These are phyloP conservation scores for Thraustochytrium sp. DNA, from an alignment of 352 stramenopile genomes.

Conservation along the genomic window DNA sequence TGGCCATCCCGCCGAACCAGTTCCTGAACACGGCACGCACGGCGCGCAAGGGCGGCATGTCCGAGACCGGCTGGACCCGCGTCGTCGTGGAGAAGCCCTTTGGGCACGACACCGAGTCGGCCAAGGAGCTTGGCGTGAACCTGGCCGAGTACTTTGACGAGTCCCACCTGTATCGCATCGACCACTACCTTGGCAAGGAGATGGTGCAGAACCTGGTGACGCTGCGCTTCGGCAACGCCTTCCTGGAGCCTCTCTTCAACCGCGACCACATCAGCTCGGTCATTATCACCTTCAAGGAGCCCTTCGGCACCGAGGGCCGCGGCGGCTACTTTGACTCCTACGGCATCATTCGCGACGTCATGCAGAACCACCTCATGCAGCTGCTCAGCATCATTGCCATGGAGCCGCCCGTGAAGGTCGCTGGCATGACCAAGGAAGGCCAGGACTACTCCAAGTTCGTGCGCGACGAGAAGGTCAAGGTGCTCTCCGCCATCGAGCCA, in stretches of 20 bases:
- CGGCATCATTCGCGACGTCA: constrained; percentile 98
- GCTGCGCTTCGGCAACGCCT: constrained; percentile 91
- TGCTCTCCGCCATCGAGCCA: constrained; percentile 88
- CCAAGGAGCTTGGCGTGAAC: constrained; percentile 77
- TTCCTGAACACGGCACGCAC: neutral
- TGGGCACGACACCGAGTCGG: constrained; percentile 86
- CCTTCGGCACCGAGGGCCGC: constrained; percentile 90
- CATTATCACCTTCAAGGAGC: constrained; percentile 94
- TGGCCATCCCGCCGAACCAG: constrained; percentile 10
- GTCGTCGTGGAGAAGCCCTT: constrained; percentile 99
- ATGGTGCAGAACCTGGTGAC: constrained; percentile 97
- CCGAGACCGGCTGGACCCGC: constrained; percentile 75
- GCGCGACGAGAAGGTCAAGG: constrained; percentile 92
- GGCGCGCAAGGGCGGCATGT: constrained; percentile 15
- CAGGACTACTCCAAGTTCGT: constrained; percentile 57
- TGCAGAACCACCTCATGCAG: constrained; percentile 98
- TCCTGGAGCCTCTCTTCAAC: constrained; percentile 96
- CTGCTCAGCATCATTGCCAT: constrained; percentile 93
- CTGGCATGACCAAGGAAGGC: constrained; percentile 50
- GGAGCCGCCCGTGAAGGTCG: constrained; percentile 74
- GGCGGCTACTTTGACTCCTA: constrained; percentile 96
- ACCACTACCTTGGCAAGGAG: constrained; percentile 89
- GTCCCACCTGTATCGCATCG: constrained; percentile 70
- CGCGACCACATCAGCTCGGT: constrained; percentile 88
- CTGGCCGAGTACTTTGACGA: constrained; percentile 77